Evolutionary conservation across 78 protist species (phyloP), one percentile per base, ranked within the genome.

Genomic region (Dictyostelium firmibasis): DNA sequence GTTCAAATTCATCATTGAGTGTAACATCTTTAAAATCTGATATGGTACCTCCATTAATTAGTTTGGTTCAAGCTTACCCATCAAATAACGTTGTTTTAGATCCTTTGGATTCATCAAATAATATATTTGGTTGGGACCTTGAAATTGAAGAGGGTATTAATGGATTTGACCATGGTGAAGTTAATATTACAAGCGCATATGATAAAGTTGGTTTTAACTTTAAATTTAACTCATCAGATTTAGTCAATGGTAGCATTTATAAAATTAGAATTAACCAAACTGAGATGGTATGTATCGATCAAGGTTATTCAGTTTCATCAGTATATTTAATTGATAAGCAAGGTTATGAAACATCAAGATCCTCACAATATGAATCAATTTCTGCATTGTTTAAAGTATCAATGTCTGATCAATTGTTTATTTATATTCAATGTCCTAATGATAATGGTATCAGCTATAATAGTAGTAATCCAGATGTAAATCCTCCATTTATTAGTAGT

Each of bases 111-210:
- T 57, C 67, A 57, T 20, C 67, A 67, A 11, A 10, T 25, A 67
- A 67, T 67, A 67, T 67, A 14, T 72, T 72, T 33, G 79, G 79
- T 10, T 72, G 79, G 79, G 79, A 72, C 6, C 9, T 72, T 16
- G 38, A 29, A 33, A 29, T 72, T 72, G 44, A 72, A 14, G 79
- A 72, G 5, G 44, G 44, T 33, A 44, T 33, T 31, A 72, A 72
- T 72, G 79, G 79, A 3, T 77, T 77, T 11, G 57, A 43, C 9
- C 47, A 77, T 77, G 83, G 83, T 25, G 83, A 77, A 25, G 18
- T 77, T n/a, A 77, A 35, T 41, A 77, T 77, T 0, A 43, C 83
- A 23, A 41, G 64, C 23, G 81, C 3, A 18, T 75, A 36, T 75
- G 81, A 75, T 75, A 36, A 36, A 20, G 44, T 31, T 75, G 81